Evolutionary conservation across 1,139 yeast species (phyloP).

Genomic region (Kodamaea sp.): DNA sequence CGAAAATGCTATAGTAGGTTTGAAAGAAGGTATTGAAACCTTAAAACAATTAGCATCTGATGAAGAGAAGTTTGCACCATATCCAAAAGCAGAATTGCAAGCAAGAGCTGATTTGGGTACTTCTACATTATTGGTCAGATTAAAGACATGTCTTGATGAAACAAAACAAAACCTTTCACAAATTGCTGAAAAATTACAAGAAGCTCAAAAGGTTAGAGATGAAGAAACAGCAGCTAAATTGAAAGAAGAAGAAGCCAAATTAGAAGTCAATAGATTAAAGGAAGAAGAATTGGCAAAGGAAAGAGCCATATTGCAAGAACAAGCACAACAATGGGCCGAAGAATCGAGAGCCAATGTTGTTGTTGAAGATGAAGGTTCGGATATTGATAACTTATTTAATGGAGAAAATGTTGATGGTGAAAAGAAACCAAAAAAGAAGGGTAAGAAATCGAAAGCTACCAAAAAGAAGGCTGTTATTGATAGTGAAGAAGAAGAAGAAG

Average conservation of each 20-base stretch:
- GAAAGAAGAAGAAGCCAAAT: constrained; percentile 36
- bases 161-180: constrained; percentile 66
- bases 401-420: constrained; percentile 25
- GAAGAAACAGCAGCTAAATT: constrained; percentile 46
- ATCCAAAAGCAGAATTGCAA: constrained; percentile 72
- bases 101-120: constrained; percentile 84
- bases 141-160: constrained; percentile 66
- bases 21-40: constrained; percentile 59
- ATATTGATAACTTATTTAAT: constrained; percentile 29
- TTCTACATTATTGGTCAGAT: constrained; percentile 66
- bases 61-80: constrained; percentile 61
- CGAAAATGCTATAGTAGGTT: constrained; percentile 51
- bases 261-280: constrained; percentile 40
- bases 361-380: constrained; percentile 35
- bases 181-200: constrained; percentile 59
- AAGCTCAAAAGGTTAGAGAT: constrained; percentile 66
- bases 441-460: constrained; percentile 15
- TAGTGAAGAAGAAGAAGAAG: constrained; percentile 19
- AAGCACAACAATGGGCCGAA: constrained; percentile 80
- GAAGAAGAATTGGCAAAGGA: constrained; percentile 61
- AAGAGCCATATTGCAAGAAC: constrained; percentile 69
- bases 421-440: constrained; percentile 20
- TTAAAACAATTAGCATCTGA: constrained; percentile 57
- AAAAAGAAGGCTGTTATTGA: constrained; percentile 22
- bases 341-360: constrained; percentile 38